phyloP scores from a whole-genome alignment of 2,329 filamentous ascomycete genomes.

The Hirsutella thompsonii region DNA sequence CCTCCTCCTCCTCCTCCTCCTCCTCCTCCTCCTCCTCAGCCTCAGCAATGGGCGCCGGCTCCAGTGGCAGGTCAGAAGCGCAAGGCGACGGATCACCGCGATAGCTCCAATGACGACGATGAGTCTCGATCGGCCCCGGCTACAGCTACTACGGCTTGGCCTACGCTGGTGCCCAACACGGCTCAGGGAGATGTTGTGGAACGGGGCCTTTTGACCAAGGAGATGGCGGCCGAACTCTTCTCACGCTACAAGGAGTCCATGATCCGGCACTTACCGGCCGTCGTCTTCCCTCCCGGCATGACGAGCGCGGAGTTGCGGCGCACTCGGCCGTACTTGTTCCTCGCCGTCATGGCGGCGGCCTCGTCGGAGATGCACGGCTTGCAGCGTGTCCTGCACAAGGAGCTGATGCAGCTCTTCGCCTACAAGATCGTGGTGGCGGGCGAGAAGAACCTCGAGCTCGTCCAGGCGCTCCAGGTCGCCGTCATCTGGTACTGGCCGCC shows the following conservation, averaged over 20 bases:
- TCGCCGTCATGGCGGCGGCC: conserved; percentile 56
- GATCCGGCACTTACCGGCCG: conserved; percentile 46
- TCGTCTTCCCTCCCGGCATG: conserved; percentile 43
- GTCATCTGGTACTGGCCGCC: conserved; percentile 82
- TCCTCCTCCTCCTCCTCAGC: no score
- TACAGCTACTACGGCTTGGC: background rate
- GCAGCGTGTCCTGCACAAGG: conserved; percentile 51
- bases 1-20: no score
- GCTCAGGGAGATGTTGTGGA: conserved; percentile 36
- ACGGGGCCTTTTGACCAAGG: conserved; percentile 43
- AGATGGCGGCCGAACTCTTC: conserved; percentile 42
- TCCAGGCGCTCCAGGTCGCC: conserved; percentile 64
- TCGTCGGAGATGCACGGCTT: conserved; percentile 41
- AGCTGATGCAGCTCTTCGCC: conserved; percentile 61
- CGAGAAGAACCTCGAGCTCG: conserved; percentile 70
- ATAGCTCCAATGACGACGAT: background rate
- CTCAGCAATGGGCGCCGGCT: background rate
- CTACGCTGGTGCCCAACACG: background rate
- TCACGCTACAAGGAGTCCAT: conserved; percentile 46
- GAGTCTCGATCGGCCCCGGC: conserved; percentile 1
- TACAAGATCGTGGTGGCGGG: conserved; percentile 63
- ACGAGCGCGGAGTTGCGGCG: conserved; percentile 42
- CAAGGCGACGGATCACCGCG: background rate
- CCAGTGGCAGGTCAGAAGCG: background rate
- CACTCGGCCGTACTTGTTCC: conserved; percentile 52